A percentile compares a stretch with the other conserved stretches of the same genome.
Evolutionary conservation across 176 grass and related monocot species (phyloP).

Genomic region (Panicum miliaceum): DNA sequence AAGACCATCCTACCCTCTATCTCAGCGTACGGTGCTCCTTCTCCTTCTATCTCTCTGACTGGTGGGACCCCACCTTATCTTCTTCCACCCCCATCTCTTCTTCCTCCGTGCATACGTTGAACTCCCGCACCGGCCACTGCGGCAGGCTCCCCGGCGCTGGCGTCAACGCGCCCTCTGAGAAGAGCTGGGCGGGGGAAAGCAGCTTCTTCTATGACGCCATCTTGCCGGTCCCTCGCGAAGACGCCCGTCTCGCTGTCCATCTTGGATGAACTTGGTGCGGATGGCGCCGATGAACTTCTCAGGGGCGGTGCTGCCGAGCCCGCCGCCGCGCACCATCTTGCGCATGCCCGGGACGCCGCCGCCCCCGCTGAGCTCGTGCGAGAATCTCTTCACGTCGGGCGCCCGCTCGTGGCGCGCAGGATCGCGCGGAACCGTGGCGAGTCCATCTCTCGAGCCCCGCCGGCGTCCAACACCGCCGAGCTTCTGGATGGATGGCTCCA

Average conservation of each 20-base stretch:
- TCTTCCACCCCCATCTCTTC: too few species aligned
- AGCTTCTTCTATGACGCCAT: slow-evolving; percentile 98
- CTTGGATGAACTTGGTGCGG: slow-evolving; percentile 84
- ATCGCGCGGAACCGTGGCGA: slow-evolving; percentile 90
- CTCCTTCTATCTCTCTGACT: too few species aligned
- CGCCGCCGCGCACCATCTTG: slow-evolving; percentile 18
- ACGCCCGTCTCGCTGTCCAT: slow-evolving; percentile 80
- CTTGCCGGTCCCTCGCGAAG: slow-evolving; percentile 67
- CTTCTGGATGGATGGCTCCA: too few species aligned
- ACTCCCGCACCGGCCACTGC: slow-evolving; percentile 66
- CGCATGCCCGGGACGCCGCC: slow-evolving; percentile 45
- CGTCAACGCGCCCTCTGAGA: slow-evolving; percentile 55
- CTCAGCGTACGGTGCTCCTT: too few species aligned
- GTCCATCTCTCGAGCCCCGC: slow-evolving; percentile 65
- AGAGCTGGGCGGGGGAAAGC: slow-evolving; percentile 75
- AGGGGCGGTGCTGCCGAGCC: neutral
- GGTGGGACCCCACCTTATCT: too few species aligned
- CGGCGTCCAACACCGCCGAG: slow-evolving; percentile 44
- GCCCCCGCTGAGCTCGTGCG: slow-evolving; percentile 72
- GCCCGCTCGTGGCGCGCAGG: slow-evolving; percentile 80
- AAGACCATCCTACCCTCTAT: too few species aligned
- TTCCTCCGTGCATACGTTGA: too few species aligned
- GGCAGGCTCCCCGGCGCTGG: slow-evolving; percentile 58
- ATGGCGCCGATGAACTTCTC: slow-evolving; percentile 82
- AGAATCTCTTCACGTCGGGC: slow-evolving; percentile 88